Conservation (phyloP, 371 early-diverging fungal genomes). For the Actinomucor elegans region DNA sequence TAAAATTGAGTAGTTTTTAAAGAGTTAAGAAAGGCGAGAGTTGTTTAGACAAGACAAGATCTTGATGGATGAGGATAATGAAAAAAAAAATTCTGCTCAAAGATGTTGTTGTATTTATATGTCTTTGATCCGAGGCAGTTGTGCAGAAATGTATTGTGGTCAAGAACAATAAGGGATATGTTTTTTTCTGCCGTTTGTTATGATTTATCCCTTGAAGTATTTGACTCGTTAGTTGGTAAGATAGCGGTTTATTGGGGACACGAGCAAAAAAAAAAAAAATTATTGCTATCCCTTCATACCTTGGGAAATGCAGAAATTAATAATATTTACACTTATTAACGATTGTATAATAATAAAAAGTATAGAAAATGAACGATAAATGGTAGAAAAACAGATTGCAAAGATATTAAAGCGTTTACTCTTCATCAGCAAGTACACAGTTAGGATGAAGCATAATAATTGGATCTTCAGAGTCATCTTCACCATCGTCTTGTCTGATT, state of each 20-base stretch:
- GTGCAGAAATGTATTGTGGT: neutral
- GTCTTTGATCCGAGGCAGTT: too few species aligned
- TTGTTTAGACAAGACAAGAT: neutral
- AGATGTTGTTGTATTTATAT: constrained; percentile 6
- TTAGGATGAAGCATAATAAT: constrained; percentile 68
- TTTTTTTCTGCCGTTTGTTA: neutral
- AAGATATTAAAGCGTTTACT: neutral
- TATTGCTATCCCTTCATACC: neutral
- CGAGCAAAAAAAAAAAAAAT: too few species aligned
- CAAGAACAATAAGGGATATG: neutral
- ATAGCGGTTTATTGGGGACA: too few species aligned
- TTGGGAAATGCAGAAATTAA: constrained; percentile 10
- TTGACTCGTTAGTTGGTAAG: too few species aligned
- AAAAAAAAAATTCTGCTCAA: neutral
- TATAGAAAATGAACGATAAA: neutral
- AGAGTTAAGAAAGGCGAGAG: neutral
- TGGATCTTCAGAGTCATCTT: constrained; percentile 29
- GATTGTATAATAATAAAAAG: neutral
- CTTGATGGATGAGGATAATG: neutral
- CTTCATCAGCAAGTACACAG: constrained; percentile 35
- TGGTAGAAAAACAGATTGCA: constrained; percentile 1
- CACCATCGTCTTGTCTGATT: constrained; percentile 37
- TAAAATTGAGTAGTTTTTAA: neutral
- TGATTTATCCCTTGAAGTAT: neutral
- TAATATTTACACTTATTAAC: constrained; percentile 5